Evolutionary conservation across 306 rosid species (phyloP).

Genomic region (Begonia peltatifolia): DNA sequence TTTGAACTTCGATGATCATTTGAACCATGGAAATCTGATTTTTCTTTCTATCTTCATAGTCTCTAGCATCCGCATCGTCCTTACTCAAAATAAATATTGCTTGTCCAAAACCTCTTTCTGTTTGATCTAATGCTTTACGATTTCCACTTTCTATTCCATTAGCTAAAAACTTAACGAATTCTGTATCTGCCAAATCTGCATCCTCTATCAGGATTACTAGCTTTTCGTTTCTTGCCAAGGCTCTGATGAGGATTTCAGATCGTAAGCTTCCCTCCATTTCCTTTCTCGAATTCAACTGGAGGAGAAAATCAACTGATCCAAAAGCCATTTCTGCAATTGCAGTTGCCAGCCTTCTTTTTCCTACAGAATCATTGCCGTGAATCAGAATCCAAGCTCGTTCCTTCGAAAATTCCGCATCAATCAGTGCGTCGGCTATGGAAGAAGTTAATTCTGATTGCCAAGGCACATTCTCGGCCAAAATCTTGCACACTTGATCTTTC

Average conservation of each 20-base stretch:
- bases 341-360: slow-evolving; percentile 60
- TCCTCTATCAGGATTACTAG: slow-evolving; percentile 61
- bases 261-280: slow-evolving; percentile 14
- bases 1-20: slow-evolving; percentile 36
- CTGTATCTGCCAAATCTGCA: slow-evolving; percentile 50
- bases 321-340: slow-evolving; percentile 60
- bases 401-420: slow-evolving; percentile 31
- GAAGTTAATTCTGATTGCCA: slow-evolving; percentile 77
- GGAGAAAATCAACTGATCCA: slow-evolving; percentile 44
- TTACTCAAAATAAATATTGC: slow-evolving; percentile 49
- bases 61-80: slow-evolving; percentile 14
- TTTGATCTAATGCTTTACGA: too few species aligned
- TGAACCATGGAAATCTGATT: slow-evolving; percentile 29
- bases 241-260: slow-evolving; percentile 22
- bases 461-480: slow-evolving; percentile 82
- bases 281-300: slow-evolving; percentile 38
- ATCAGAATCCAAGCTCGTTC: slow-evolving; percentile 53
- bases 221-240: slow-evolving; percentile 39
- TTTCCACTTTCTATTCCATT: slow-evolving; percentile 43
- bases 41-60: slow-evolving; percentile 14
- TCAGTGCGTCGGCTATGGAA: slow-evolving; percentile 55
- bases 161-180: slow-evolving; percentile 39
- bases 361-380: slow-evolving; percentile 61
- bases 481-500: slow-evolving; percentile 21
- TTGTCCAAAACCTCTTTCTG: slow-evolving; percentile 12